Percentiles rank a stretch among this genome's conserved stretches.
phyloP scores from a whole-genome alignment of 176 grass and related monocot species.

The Musa itinerans region DNA sequence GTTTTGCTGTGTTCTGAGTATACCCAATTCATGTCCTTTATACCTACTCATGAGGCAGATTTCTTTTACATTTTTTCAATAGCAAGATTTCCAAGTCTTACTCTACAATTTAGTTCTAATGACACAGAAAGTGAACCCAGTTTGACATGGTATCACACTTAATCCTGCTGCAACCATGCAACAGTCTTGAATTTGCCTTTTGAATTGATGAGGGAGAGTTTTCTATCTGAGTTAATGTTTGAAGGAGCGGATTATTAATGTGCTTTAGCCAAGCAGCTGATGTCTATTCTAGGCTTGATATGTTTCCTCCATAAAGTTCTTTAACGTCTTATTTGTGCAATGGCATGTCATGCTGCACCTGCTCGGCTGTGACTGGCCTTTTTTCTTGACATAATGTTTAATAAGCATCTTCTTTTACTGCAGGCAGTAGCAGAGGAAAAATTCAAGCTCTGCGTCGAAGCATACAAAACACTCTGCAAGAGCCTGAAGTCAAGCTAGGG shows the following conservation, averaged over 20 bases:
- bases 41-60: neutral
- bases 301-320: no score
- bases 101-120: neutral
- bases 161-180: no score
- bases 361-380: neutral
- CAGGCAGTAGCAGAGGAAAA: conserved; percentile 59
- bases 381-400: neutral
- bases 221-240: no score
- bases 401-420: neutral
- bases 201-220: no score
- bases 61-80: neutral
- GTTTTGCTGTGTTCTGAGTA: no score
- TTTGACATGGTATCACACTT: neutral
- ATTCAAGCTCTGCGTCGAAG: conserved; percentile 48
- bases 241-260: no score
- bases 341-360: neutral
- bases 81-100: neutral
- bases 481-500: conserved; percentile 23
- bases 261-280: no score
- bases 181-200: no score
- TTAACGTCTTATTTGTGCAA: no score
- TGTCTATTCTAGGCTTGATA: no score
- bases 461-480: conserved; percentile 34
- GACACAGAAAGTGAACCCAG: neutral
- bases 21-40: neutral